Percentiles rank a stretch among this genome's conserved stretches.
Evolutionary conservation across 768 basidiomycete genomes (phyloP).

Genomic region (Chlorophyllum brunneum): DNA sequence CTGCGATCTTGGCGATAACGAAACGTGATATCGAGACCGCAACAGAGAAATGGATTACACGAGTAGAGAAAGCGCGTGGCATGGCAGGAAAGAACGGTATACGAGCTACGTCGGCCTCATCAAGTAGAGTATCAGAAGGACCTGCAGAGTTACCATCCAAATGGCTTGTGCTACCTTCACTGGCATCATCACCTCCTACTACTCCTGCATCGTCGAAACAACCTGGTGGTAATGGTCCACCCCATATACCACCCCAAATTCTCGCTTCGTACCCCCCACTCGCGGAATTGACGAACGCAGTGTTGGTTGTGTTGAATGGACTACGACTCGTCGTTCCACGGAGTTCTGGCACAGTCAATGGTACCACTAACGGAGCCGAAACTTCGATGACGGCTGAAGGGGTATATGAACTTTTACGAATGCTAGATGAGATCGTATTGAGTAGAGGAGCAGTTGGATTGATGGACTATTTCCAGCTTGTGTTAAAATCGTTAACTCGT

Average conservation of each 20-base stretch:
- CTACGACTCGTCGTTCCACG: slow-evolving; percentile 78
- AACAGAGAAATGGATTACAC: slow-evolving; percentile 31
- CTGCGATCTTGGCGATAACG: slow-evolving; percentile 58
- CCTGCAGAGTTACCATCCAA: slow-evolving; percentile 35
- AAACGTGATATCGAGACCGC: slow-evolving; percentile 46
- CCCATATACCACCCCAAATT: slow-evolving; percentile 68
- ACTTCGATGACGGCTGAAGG: neutral
- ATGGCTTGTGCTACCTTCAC: slow-evolving; percentile 44
- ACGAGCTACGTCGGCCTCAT: slow-evolving; percentile 14
- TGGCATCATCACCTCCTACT: slow-evolving; percentile 25
- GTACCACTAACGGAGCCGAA: neutral
- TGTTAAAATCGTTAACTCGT: neutral
- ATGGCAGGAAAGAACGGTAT: slow-evolving; percentile 12
- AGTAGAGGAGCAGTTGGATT: neutral
- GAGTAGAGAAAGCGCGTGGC: slow-evolving; percentile 23
- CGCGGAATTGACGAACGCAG: slow-evolving; percentile 67
- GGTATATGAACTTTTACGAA: slow-evolving; percentile 38
- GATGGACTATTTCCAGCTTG: slow-evolving; percentile 2
- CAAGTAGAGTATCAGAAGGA: neutral
- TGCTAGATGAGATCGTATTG: slow-evolving; percentile 41
- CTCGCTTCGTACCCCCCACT: slow-evolving; percentile 74
- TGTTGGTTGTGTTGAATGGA: slow-evolving; percentile 72
- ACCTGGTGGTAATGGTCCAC: slow-evolving; percentile 23
- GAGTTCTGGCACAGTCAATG: slow-evolving; percentile 27
- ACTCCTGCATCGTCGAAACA: slow-evolving; percentile 21